Base-by-base conservation (phyloP, 129 eudicot species). In the Flaveria ramosissima region DNA sequence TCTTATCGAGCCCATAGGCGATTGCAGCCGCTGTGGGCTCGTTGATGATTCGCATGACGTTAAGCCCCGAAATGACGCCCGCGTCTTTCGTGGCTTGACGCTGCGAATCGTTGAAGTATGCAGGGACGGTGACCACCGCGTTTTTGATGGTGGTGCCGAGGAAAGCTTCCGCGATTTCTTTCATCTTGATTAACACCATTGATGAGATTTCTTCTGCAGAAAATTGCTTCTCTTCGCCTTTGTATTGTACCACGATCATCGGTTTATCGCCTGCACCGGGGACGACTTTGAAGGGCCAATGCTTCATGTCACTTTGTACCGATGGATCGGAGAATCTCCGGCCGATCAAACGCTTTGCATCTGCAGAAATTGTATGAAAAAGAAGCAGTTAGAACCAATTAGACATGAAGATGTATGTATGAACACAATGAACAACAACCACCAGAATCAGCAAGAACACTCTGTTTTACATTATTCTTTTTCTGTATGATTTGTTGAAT, bases 1-100 rank as follows among this genome's bases (percentile, higher is more conserved):
- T 90, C 80, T 90, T 88, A 83, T 90, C 96, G 39, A 90, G 83
- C 53, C 96, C 90, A 2, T 90, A 90, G 15, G 92, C 96, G 21
- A 90, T 90, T 57, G 96, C 96, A 17, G 96, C 96, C 3, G 96
- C 96, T 2, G 96, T 88, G 47, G 96, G 96, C 73, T 90, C 96
- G 51, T 90, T 90, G 72, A 90, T 90, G 74, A 90, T 90, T 62
- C 96, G 84, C 87, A 90, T 56, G 15, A 90, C 96, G 55, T 90
- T 90, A 43, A 90, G 83, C 63, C 96, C 96, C 27, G 96, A 85
- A 78, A 90, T 90, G 9, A 88, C 92, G 63, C 96, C 96, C 21
- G 96, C 96, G 75, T 90, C 96, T 78, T 88, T 90, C 39, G 96
- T 90, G 39, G 96, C 96, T 57, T 90, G 96, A 11, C 92, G 88